Percentiles rank a stretch among this genome's conserved stretches.
These are phyloP conservation scores for Fomitopsis pulvina DNA, from an alignment of 768 basidiomycete species.

Conservation along the genomic window DNA sequence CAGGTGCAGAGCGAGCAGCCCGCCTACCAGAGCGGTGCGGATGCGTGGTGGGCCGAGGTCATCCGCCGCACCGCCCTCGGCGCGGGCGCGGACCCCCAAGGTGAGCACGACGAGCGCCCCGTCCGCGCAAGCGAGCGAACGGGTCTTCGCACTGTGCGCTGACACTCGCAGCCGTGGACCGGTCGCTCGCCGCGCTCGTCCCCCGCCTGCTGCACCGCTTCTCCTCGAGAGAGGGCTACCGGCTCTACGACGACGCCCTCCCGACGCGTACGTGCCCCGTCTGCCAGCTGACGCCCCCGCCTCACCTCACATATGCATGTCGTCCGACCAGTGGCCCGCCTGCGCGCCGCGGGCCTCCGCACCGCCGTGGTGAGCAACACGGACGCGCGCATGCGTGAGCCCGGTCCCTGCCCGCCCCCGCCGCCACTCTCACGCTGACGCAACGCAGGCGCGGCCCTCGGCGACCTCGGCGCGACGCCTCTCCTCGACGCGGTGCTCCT, in stretches of 20 bases:
- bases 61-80: constrained; percentile 68
- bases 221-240: constrained; percentile 65
- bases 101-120: constrained; percentile 27
- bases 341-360: constrained; percentile 39
- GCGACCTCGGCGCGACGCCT: constrained; percentile 49
- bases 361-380: constrained; percentile 68
- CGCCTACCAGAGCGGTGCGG: constrained; percentile 46
- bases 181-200: constrained; percentile 49
- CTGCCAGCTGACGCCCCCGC: background rate
- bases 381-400: constrained; percentile 64
- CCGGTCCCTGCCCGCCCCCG: background rate
- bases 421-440: background rate
- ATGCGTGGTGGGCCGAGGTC: constrained; percentile 75
- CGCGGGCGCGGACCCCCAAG: constrained; percentile 57
- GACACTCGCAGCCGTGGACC: constrained; percentile 42
- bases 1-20: constrained; percentile 54
- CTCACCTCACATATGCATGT: background rate
- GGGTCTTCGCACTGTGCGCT: background rate
- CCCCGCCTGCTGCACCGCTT: constrained; percentile 58
- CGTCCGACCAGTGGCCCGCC: constrained; percentile 32
- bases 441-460: constrained; percentile 36
- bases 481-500: constrained; percentile 52
- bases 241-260: constrained; percentile 45
- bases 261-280: constrained; percentile 34
- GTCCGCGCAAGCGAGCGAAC: background rate